A percentile compares a stretch with the other conserved stretches of the same genome.
Conservation (phyloP, 2,329 filamentous ascomycete species). For the Penicillium sp. region DNA sequence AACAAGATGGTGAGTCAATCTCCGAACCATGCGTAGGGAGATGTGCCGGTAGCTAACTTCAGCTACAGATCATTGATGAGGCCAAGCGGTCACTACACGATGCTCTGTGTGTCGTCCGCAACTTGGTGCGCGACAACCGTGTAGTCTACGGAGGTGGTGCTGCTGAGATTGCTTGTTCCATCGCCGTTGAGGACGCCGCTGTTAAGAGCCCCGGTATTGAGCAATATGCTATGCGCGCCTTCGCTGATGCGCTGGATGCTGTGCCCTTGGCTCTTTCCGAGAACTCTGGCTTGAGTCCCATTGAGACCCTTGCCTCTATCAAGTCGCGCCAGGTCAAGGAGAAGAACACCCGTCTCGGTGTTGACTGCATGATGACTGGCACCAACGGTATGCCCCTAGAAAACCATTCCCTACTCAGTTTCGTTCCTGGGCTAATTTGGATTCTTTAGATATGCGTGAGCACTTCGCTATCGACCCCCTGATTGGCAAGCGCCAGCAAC, state of each 20-base stretch:
- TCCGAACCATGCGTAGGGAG: background rate
- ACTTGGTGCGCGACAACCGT: slow-evolving; percentile 91
- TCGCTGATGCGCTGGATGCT: slow-evolving; percentile 88
- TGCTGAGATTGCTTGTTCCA: slow-evolving; percentile 92
- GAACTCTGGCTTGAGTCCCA: slow-evolving; percentile 94
- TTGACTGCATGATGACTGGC: slow-evolving; percentile 96
- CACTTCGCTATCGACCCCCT: slow-evolving; percentile 97
- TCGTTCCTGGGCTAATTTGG: slow-evolving; percentile 6
- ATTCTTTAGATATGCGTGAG: slow-evolving; percentile 78
- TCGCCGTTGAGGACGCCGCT: slow-evolving; percentile 92
- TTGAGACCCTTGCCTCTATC: slow-evolving; percentile 89
- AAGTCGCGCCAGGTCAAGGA: slow-evolving; percentile 96
- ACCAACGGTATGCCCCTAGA: slow-evolving; percentile 64
- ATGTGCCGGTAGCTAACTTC: slow-evolving; percentile 6
- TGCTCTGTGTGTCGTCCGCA: slow-evolving; percentile 94
- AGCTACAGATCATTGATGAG: slow-evolving; percentile 85
- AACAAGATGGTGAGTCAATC: slow-evolving; percentile 89
- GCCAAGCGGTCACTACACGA: slow-evolving; percentile 97
- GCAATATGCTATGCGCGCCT: slow-evolving; percentile 98
- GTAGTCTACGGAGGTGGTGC: slow-evolving; percentile 97
- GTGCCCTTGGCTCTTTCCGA: slow-evolving; percentile 95
- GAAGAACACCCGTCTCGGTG: slow-evolving; percentile 73
- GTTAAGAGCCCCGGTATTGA: slow-evolving; percentile 94
- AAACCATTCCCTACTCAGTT: background rate
- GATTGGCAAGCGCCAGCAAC: slow-evolving; percentile 96